Conservation (phyloP, 208 protist species). For the Leishmania amazonensis region DNA sequence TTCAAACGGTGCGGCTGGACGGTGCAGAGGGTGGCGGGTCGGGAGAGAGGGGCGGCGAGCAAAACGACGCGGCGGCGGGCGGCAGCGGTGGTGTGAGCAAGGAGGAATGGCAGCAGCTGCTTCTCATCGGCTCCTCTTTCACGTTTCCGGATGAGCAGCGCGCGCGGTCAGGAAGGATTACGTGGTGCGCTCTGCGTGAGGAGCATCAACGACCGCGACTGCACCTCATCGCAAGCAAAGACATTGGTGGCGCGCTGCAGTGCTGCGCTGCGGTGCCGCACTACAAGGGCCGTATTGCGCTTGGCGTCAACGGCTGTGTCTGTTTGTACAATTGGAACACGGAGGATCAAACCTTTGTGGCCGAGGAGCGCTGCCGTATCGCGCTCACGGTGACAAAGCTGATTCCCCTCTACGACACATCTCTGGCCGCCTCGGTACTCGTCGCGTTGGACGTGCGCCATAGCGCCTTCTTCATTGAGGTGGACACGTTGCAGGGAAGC, state of each 20-base stretch:
- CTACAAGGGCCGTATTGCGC: slow-evolving; percentile 64
- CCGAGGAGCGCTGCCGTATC: slow-evolving; percentile 66
- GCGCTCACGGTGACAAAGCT: slow-evolving; percentile 66
- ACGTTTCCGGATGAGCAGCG: slow-evolving; percentile 76
- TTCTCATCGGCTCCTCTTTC: slow-evolving; percentile 82
- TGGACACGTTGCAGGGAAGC: slow-evolving; percentile 75
- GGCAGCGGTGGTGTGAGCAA: background rate
- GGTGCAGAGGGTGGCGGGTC: slow-evolving; percentile 8
- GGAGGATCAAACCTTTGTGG: slow-evolving; percentile 64
- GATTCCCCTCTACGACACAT: slow-evolving; percentile 43
- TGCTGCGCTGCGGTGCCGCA: slow-evolving; percentile 80
- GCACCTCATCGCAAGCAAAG: slow-evolving; percentile 38
- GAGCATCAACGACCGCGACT: slow-evolving; percentile 13
- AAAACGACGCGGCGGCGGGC: background rate
- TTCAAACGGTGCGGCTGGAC: slow-evolving; percentile 50
- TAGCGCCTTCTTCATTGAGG: slow-evolving; percentile 62
- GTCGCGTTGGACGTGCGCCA: slow-evolving; percentile 73
- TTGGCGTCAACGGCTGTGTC: slow-evolving; percentile 82
- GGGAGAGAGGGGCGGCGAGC: slow-evolving; percentile 4
- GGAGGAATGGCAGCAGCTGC: slow-evolving; percentile 16
- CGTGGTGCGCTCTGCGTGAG: slow-evolving; percentile 43
- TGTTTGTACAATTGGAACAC: slow-evolving; percentile 66
- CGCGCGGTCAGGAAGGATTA: slow-evolving; percentile 59
- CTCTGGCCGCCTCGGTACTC: slow-evolving; percentile 29
- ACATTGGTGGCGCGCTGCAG: slow-evolving; percentile 74